Base-by-base conservation (phyloP, 495 filamentous ascomycete species). In the Tuber microsphaerosporum region DNA sequence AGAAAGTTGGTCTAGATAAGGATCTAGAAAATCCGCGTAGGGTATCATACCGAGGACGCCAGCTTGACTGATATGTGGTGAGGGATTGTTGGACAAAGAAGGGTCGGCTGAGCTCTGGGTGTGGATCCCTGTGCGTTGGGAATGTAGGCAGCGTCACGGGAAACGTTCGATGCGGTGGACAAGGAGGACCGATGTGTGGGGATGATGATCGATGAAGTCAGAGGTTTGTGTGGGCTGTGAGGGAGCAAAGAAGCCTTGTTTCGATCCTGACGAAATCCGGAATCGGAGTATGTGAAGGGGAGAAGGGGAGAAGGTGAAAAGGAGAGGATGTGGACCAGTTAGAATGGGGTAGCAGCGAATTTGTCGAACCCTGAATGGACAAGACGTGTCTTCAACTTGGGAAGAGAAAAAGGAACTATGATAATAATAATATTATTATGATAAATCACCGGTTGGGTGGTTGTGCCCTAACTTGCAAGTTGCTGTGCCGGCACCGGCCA, bases 1-100 rank as follows among this genome's bases (percentile, higher is more conserved):
- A 12, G 77, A 51, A 16, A 81, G 79, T 19, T 73, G 75, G 71
- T 48, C 71, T 44, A 80, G 73, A 69, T 73, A 73, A 46, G 74
- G 77, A 68, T 71, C 45, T 37, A 80, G 70, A 72, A 80, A 78
- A 37, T 80, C 71, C 8, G 74, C 71, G 48, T 74, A 51, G 19
- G 78, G 42, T 44, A 37, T 37, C 34, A 37, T 37, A 73, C 72
- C n/a, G 79, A 81, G 75, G 79, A 74, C 61, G 79, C 79, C 79
- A 81, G 75, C 43, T 78, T 80, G 79, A 69, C 44, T 43, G 72
- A 45, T 44, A 34, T 75, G 69, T n/a, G 73, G 68, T 69, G 68
- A 65, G 3, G 51, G 48, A 20, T 31, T 22, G 19, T 41, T 51
- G 75, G 44, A 39, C 39, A 48, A 7, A 41, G 20, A 31, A 42